These are phyloP conservation scores for Teratosphaeria gauchensis DNA, from an alignment of 2,329 filamentous ascomycete species.

Conservation along the genomic window DNA sequence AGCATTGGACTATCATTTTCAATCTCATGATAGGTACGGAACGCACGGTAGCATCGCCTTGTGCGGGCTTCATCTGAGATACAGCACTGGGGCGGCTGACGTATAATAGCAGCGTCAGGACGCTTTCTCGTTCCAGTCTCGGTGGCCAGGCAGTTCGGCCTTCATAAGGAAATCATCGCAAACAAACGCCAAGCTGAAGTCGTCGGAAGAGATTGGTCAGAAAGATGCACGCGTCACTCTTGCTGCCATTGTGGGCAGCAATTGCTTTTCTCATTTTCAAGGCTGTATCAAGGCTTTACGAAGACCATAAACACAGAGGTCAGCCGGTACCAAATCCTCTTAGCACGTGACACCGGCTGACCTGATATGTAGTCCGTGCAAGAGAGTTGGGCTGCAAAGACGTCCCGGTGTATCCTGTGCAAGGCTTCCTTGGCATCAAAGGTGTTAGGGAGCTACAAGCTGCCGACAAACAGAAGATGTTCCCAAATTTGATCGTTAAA, in stretches of 20 bases:
- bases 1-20: too few relatives aligned
- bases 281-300: conserved; percentile 9
- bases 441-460: conserved; percentile 18
- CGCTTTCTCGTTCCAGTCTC: too few relatives aligned
- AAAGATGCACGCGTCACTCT: conserved; percentile 5
- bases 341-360: not conserved
- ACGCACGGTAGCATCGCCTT: too few relatives aligned
- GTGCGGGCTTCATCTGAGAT: too few relatives aligned
- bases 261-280: conserved; percentile 16
- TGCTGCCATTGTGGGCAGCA: conserved; percentile 14
- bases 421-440: conserved; percentile 21
- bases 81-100: too few relatives aligned
- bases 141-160: not conserved
- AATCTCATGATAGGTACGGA: too few relatives aligned
- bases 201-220: not conserved
- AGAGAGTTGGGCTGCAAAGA: conserved; percentile 17
- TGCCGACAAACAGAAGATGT: conserved; percentile 18
- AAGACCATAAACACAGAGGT: conserved; percentile 4
- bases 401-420: conserved; percentile 12
- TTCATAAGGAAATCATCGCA: not conserved
- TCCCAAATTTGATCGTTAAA: conserved; percentile 21
- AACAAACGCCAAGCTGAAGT: not conserved
- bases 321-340: not conserved
- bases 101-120: too few relatives aligned
- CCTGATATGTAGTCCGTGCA: conserved; percentile 8